Evolutionary conservation across 2,329 filamentous ascomycete genomes (phyloP).

Genomic region (Coniosporium tulheliwenetii): DNA sequence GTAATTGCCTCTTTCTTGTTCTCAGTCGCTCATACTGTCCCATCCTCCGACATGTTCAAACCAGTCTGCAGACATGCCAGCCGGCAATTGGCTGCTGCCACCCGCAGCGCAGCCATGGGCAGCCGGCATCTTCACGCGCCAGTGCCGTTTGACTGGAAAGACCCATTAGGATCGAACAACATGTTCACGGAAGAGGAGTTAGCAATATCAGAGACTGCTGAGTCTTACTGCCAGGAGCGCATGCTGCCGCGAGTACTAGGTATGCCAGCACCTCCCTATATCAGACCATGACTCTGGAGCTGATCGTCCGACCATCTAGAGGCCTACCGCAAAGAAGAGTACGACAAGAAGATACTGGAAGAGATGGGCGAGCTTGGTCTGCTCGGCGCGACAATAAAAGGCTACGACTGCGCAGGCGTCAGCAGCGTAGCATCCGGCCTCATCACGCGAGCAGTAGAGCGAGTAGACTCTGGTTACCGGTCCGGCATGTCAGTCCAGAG

Average conservation of each 20-base stretch:
- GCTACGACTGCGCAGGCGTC: conserved; percentile 77
- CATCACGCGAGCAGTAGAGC: conserved; percentile 79
- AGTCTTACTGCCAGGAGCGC: conserved; percentile 85
- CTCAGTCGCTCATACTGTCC: neutral
- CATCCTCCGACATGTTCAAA: conserved; percentile 25
- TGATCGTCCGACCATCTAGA: conserved; percentile 32
- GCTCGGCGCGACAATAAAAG: conserved; percentile 70
- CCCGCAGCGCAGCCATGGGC: conserved; percentile 12
- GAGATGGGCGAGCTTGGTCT: conserved; percentile 92
- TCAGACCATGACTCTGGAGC: conserved; percentile 1
- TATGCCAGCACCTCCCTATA: conserved; percentile 23
- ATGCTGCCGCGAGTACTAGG: conserved; percentile 74
- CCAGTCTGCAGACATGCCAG: conserved; percentile 21
- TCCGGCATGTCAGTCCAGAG: conserved; percentile 91
- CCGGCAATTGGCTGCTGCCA: conserved; percentile 20
- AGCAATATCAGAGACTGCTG: conserved; percentile 78
- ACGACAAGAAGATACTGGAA: conserved; percentile 68
- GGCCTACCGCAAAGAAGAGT: conserved; percentile 74
- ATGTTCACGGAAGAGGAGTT: conserved; percentile 81
- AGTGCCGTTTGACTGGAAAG: conserved; percentile 70
- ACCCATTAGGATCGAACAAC: conserved; percentile 61
- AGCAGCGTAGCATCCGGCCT: conserved; percentile 79
- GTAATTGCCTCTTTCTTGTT: neutral
- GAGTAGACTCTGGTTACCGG: conserved; percentile 81
- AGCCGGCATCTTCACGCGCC: conserved; percentile 27